Conservation (phyloP, 129 eudicot genomes). For the Artemisia argyi region DNA sequence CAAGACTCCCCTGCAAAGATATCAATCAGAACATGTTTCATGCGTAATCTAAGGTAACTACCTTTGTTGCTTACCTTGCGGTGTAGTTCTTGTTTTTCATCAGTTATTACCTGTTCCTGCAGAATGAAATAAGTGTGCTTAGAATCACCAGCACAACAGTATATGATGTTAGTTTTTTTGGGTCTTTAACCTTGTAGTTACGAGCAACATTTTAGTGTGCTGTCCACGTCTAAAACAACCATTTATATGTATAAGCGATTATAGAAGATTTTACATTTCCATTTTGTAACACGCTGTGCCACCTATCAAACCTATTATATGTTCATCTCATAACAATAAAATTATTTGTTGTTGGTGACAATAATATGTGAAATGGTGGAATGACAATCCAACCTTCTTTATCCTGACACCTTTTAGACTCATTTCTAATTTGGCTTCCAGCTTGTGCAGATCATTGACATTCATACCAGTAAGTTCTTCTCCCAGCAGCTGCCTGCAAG, state of each 20-base stretch:
- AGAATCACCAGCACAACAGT: not conserved
- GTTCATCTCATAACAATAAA: not conserved
- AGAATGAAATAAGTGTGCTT: constrained; percentile 24
- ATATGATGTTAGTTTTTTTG: too few species aligned
- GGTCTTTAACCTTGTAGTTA: too few species aligned
- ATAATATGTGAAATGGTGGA: not conserved
- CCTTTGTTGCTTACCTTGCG: constrained; percentile 40
- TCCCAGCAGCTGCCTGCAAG: constrained; percentile 69
- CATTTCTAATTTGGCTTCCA: constrained; percentile 58
- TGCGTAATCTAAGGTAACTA: not conserved
- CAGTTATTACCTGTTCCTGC: constrained; percentile 58
- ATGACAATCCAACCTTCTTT: constrained; percentile 47
- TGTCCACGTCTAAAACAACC: too few species aligned
- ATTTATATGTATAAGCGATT: too few species aligned
- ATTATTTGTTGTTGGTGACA: not conserved
- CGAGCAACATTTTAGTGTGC: too few species aligned
- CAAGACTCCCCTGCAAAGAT: constrained; percentile 55
- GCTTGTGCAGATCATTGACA: constrained; percentile 52
- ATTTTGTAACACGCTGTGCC: not conserved
- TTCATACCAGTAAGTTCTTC: constrained; percentile 70
- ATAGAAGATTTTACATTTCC: not conserved
- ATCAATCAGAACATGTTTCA: constrained; percentile 16
- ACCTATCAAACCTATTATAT: not conserved
- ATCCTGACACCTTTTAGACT: constrained; percentile 62
- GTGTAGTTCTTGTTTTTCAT: constrained; percentile 58